phyloP scores from a whole-genome alignment of 352 stramenopile genomes.

The Plasmopara halstedii region DNA sequence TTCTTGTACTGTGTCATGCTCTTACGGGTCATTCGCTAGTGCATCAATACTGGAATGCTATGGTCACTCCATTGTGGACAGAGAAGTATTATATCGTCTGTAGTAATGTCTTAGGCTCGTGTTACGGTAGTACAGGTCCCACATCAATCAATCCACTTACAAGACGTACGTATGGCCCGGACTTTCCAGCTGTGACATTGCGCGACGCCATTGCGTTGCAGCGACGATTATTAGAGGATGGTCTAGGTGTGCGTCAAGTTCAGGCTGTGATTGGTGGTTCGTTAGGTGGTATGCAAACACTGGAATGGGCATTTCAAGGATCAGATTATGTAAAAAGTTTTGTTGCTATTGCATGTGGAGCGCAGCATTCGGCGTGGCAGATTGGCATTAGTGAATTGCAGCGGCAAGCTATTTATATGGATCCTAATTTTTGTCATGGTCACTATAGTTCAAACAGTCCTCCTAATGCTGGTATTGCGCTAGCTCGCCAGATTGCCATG shows the following conservation, averaged over 20 bases:
- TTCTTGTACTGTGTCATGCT: conserved; percentile 92
- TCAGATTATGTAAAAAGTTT: conserved; percentile 82
- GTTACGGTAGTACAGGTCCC: conserved; percentile 91
- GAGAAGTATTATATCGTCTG: conserved; percentile 96
- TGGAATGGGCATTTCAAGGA: conserved; percentile 92
- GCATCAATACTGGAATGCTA: conserved; percentile 91
- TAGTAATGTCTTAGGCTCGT: conserved; percentile 93
- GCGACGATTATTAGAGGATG: conserved; percentile 82
- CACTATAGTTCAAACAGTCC: conserved; percentile 55
- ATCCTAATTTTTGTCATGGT: conserved; percentile 87
- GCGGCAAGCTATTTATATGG: conserved; percentile 93
- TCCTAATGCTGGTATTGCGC: conserved; percentile 74
- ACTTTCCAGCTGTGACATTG: conserved; percentile 90
- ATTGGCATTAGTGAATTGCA: conserved; percentile 94
- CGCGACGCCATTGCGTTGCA: conserved; percentile 91
- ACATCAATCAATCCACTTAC: conserved; percentile 72
- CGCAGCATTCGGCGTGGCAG: conserved; percentile 93
- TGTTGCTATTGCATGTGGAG: conserved; percentile 91
- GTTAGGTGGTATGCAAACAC: conserved; percentile 96
- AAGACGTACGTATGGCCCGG: conserved; percentile 64
- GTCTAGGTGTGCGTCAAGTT: conserved; percentile 82
- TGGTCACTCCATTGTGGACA: conserved; percentile 93
- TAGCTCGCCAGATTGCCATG: conserved; percentile 96
- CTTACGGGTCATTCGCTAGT: conserved; percentile 92
- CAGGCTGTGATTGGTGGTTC: conserved; percentile 91